Percentiles rank a stretch among this genome's conserved stretches.
Evolutionary conservation across 2,329 filamentous ascomycete genomes (phyloP).

Genomic region (Endoconidiophora laricicola): DNA sequence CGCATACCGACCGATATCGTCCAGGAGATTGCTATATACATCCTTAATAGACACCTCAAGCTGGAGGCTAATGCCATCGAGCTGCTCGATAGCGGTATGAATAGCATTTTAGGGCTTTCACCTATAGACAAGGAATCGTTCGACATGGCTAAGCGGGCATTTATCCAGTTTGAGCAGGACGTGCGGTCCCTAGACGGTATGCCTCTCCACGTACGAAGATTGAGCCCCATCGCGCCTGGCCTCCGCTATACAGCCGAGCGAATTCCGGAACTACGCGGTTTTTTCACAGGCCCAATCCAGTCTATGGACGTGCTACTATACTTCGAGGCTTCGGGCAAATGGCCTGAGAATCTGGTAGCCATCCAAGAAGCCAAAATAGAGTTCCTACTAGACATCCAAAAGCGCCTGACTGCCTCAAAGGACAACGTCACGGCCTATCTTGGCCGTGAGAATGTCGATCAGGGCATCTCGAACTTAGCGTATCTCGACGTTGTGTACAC

Average conservation of each 20-base stretch:
- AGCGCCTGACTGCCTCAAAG: conserved; percentile 47
- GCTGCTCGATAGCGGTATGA: conserved; percentile 34
- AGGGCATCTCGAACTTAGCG: conserved; percentile 55
- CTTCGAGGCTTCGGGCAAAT: conserved; percentile 83
- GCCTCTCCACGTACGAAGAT: conserved; percentile 69
- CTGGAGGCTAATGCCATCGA: conserved; percentile 35
- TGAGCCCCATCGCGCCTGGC: conserved; percentile 55
- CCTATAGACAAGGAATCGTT: conserved; percentile 42
- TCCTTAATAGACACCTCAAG: conserved; percentile 53
- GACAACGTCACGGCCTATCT: conserved; percentile 48
- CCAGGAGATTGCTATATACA: conserved; percentile 62
- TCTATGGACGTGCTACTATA: conserved; percentile 71
- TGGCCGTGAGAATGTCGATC: conserved; percentile 61
- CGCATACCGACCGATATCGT: conserved; percentile 48
- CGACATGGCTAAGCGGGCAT: conserved; percentile 50
- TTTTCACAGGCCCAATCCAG: conserved; percentile 11
- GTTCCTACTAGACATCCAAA: conserved; percentile 62
- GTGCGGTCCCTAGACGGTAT: conserved; percentile 65
- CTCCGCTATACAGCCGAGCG: conserved; percentile 57
- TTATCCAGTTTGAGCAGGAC: conserved; percentile 57
- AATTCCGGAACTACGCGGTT: conserved; percentile 23
- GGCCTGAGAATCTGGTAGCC: conserved; percentile 80
- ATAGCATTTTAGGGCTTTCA: conserved; percentile 30
- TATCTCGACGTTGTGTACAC: conserved; percentile 71
- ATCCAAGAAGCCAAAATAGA: conserved; percentile 91